Conservation (phyloP, 176 grass and related monocot species). For the Cenchrus purpureus region DNA sequence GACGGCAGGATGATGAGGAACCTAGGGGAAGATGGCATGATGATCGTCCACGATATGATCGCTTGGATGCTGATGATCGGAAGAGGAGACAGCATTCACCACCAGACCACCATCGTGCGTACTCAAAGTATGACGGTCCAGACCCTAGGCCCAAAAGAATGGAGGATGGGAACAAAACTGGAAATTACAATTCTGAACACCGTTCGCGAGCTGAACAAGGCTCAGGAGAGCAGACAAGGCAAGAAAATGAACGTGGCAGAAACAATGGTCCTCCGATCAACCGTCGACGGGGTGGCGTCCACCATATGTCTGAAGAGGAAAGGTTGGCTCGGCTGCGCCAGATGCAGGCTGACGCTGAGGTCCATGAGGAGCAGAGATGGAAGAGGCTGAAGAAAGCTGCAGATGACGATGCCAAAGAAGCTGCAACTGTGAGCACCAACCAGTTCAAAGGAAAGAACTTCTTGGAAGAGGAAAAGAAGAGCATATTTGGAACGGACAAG, state of each 20-base stretch:
- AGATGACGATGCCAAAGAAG: slow-evolving; percentile 65
- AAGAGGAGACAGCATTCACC: slow-evolving; percentile 51
- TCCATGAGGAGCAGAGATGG: slow-evolving; percentile 93
- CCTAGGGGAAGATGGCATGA: slow-evolving; percentile 43
- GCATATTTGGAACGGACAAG: slow-evolving; percentile 81
- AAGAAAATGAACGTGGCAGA: slow-evolving; percentile 30
- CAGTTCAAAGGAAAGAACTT: slow-evolving; percentile 79
- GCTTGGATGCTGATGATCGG: slow-evolving; percentile 46
- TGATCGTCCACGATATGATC: slow-evolving; percentile 41
- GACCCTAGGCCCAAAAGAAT: slow-evolving; percentile 45
- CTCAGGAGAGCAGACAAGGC: slow-evolving; percentile 43
- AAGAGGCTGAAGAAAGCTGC: slow-evolving; percentile 89
- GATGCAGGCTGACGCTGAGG: slow-evolving; percentile 80
- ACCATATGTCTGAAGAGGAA: slow-evolving; percentile 90
- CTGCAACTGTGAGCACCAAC: slow-evolving; percentile 26
- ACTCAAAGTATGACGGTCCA: slow-evolving; percentile 47
- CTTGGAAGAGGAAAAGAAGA: slow-evolving; percentile 80
- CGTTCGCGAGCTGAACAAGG: slow-evolving; percentile 41
- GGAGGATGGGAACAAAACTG: slow-evolving; percentile 26
- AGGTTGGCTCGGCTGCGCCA: slow-evolving; percentile 74
- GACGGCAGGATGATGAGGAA: slow-evolving; percentile 13
- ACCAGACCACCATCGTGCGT: slow-evolving; percentile 32
- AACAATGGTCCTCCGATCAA: slow-evolving; percentile 44
- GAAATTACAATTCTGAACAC: slow-evolving; percentile 36
- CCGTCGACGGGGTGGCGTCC: slow-evolving; percentile 58